A percentile compares a stretch with the other conserved stretches of the same genome.
phyloP scores from a whole-genome alignment of 2,329 filamentous ascomycete species.

The Metarhizium sp. region DNA sequence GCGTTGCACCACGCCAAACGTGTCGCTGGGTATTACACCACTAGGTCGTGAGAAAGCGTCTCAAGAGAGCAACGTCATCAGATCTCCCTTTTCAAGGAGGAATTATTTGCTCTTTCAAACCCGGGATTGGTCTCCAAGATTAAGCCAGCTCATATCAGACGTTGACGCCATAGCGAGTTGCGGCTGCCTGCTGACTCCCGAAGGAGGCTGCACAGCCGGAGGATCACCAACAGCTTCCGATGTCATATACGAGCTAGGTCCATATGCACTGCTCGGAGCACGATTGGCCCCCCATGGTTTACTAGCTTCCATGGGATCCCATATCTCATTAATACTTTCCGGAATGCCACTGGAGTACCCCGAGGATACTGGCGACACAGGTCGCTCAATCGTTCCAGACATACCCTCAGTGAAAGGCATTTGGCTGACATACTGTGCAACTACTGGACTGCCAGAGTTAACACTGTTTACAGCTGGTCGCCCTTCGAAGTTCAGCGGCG shows the following conservation, averaged over 20 bases:
- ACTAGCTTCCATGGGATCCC: slow-evolving; percentile 37
- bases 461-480: slow-evolving; percentile 57
- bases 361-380: slow-evolving; percentile 38
- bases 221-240: slow-evolving; percentile 27
- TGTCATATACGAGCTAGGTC: slow-evolving; percentile 29
- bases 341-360: slow-evolving; percentile 58
- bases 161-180: slow-evolving; percentile 40
- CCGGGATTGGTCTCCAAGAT: slow-evolving; percentile 45
- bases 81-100: not conserved
- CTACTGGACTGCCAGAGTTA: slow-evolving; percentile 58
- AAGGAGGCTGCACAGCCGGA: slow-evolving; percentile 20
- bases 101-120: not conserved
- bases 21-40: not conserved
- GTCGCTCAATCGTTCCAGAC: slow-evolving; percentile 51
- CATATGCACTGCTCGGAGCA: slow-evolving; percentile 43
- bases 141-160: slow-evolving; percentile 73
- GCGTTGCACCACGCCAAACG: not conserved
- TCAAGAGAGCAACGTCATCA: not conserved
- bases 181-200: slow-evolving; percentile 36
- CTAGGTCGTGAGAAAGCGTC: not conserved
- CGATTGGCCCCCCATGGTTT: slow-evolving; percentile 41
- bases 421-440: slow-evolving; percentile 48
- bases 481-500: slow-evolving; percentile 58
- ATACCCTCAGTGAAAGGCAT: slow-evolving; percentile 47
- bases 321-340: slow-evolving; percentile 50